Conservation (phyloP, 305 asterid genomes). For the Nicotiana rustica region DNA sequence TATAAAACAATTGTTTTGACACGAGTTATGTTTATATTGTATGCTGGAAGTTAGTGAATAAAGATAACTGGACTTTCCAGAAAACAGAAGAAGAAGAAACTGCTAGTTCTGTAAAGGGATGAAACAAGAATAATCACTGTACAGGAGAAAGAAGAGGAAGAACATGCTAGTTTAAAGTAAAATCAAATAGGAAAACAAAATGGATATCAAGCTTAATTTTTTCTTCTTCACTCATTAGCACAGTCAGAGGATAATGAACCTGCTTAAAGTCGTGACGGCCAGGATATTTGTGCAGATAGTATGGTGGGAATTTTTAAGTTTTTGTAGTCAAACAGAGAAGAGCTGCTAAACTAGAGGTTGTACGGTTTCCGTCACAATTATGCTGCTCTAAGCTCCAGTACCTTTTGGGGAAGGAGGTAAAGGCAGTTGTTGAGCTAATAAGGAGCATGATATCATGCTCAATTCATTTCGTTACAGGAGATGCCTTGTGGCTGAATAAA, state of each 20-base stretch:
- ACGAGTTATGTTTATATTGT: background rate
- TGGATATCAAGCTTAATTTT: background rate
- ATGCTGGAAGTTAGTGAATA: background rate
- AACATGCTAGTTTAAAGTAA: background rate
- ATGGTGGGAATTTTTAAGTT: background rate
- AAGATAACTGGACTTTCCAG: background rate
- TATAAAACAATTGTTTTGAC: background rate
- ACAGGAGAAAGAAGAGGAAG: background rate
- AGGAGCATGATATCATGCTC: slow-evolving; percentile 15
- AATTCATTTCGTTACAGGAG: slow-evolving; percentile 5
- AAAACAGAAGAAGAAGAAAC: background rate
- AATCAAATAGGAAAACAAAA: background rate
- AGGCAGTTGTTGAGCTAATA: background rate
- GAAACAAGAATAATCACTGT: background rate
- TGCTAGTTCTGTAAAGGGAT: background rate
- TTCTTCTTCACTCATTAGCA: background rate
- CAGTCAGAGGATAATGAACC: background rate
- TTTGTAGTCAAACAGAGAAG: background rate
- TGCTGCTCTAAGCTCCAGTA: background rate
- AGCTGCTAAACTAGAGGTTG: background rate
- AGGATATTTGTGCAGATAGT: background rate
- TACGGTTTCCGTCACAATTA: background rate
- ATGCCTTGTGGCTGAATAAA: background rate
- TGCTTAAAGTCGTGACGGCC: background rate
- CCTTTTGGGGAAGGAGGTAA: background rate